A percentile compares a stretch with the other conserved stretches of the same genome.
Conservation (phyloP, 345 rosid genomes). For the Linum trigynum region DNA sequence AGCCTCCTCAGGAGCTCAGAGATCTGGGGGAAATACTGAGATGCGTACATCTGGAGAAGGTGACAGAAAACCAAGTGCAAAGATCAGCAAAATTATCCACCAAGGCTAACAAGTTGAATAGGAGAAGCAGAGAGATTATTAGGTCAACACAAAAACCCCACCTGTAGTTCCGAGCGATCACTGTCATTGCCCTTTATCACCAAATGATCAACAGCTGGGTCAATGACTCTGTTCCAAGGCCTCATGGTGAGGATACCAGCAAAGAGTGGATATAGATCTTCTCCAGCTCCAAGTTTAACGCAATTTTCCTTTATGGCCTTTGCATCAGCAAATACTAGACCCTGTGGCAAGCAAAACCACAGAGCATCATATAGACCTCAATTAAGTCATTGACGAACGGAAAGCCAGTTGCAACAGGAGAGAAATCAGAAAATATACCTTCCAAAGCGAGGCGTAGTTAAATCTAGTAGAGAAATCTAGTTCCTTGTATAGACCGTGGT, state of each 20-base stretch:
- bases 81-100: conserved; percentile 6
- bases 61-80: neutral
- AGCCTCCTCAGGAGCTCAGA: conserved; percentile 87
- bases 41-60: conserved; percentile 69
- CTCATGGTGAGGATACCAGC: conserved; percentile 89
- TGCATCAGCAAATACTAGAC: conserved; percentile 69
- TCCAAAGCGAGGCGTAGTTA: conserved; percentile 86
- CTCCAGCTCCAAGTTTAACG: conserved; percentile 84
- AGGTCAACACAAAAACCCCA: conserved; percentile 8
- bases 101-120: neutral
- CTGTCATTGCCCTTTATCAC: conserved; percentile 66
- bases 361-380: conserved; percentile 4
- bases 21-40: conserved; percentile 77
- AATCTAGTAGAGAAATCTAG: conserved; percentile 66
- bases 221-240: conserved; percentile 83
- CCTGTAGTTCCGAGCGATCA: conserved; percentile 79
- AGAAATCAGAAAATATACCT: conserved; percentile 29
- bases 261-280: conserved; percentile 68
- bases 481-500: conserved; percentile 88
- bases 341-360: conserved; percentile 28
- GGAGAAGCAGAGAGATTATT: neutral
- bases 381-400: conserved; percentile 2
- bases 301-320: conserved; percentile 77
- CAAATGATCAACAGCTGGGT: conserved; percentile 73
- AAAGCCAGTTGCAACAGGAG: conserved; percentile 3